These are phyloP conservation scores for Quillaja saponaria DNA, from an alignment of 306 rosid species.

Conservation along the genomic window DNA sequence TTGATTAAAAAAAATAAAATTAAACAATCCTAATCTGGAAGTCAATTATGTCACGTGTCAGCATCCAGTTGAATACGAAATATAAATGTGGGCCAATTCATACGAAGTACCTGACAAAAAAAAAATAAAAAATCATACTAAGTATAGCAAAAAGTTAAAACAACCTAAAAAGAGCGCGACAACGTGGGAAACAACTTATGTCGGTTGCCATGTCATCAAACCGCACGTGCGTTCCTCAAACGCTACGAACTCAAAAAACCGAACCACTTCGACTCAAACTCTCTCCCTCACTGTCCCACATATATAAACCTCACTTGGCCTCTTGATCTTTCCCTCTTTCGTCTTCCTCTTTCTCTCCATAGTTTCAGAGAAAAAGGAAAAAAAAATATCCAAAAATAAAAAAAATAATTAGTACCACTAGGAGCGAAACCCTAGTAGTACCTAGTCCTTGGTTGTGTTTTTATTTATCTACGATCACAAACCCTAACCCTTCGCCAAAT, in stretches of 20 bases:
- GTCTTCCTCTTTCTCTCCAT: slow-evolving; percentile 26
- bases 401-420: neutral
- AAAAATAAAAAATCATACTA: no score
- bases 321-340: neutral
- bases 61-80: no score
- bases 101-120: no score
- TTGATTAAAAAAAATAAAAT: no score
- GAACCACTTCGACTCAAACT: slow-evolving; percentile 16
- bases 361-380: slow-evolving; percentile 11
- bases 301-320: slow-evolving; percentile 20
- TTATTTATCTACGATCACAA: neutral
- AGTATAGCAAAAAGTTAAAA: no score
- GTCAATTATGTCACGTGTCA: no score
- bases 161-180: neutral
- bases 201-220: slow-evolving; percentile 28
- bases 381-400: neutral
- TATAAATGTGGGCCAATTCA: no score
- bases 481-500: neutral
- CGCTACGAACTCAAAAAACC: slow-evolving; percentile 8
- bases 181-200: no score
- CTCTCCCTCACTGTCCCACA: neutral
- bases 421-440: slow-evolving; percentile 3
- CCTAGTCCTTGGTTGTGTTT: neutral
- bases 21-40: no score
- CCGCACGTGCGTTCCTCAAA: slow-evolving; percentile 3